Percentiles rank a stretch among this genome's conserved stretches.
Evolutionary conservation across 495 filamentous ascomycete genomes (phyloP).

Genomic region (Astrothelium macrocarpum): DNA sequence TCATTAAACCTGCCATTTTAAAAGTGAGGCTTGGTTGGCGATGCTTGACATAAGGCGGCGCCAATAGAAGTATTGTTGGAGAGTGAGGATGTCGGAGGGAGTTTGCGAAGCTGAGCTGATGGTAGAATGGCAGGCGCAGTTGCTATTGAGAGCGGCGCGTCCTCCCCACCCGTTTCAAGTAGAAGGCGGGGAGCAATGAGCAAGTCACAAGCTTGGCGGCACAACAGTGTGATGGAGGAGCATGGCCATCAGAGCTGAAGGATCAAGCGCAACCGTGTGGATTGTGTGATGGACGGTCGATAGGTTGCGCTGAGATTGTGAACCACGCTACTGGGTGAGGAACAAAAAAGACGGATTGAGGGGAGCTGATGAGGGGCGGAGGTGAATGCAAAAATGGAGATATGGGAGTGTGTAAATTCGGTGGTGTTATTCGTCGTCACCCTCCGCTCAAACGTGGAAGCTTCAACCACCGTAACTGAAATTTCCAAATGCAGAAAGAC

Average conservation of each 20-base stretch:
- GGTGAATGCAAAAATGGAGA: neutral
- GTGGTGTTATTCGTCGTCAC: constrained; percentile 4
- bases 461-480: neutral
- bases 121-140: neutral
- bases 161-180: neutral
- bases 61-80: neutral
- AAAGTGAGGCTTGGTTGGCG: neutral
- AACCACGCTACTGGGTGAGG: neutral
- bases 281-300: neutral
- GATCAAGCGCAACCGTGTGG: neutral
- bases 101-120: neutral
- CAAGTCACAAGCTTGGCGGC: neutral
- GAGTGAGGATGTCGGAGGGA: neutral
- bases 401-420: neutral
- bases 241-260: neutral
- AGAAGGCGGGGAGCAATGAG: neutral
- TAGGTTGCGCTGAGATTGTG: neutral
- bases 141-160: neutral
- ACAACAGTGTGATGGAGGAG: neutral
- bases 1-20: constrained; percentile 2
- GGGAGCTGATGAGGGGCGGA: neutral
- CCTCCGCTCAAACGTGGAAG: neutral
- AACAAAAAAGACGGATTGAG: neutral
- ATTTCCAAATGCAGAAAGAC: neutral
- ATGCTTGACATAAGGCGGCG: neutral